Evolutionary conservation across 768 basidiomycete species (phyloP).

Genomic region (Lactarius evosmus): DNA sequence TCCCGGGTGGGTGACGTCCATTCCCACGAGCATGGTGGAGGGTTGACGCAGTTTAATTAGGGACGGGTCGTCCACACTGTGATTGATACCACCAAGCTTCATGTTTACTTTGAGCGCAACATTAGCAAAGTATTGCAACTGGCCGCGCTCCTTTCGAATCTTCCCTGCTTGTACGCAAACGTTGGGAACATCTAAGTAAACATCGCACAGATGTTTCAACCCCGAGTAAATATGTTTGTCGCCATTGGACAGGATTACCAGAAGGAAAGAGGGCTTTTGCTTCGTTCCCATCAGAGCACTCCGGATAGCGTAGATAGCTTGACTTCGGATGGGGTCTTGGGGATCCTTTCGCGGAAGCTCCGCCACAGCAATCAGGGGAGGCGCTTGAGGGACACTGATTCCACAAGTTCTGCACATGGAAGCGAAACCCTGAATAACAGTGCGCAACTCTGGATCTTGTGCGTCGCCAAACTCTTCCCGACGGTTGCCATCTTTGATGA

Average conservation of each 20-base stretch:
- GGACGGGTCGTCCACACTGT: constrained; percentile 41
- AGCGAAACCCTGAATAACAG: constrained; percentile 50
- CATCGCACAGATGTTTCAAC: constrained; percentile 51
- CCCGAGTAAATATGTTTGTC: constrained; percentile 52
- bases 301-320: constrained; percentile 48
- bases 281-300: constrained; percentile 37
- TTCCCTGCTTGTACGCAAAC: constrained; percentile 74
- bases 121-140: constrained; percentile 52
- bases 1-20: constrained; percentile 77
- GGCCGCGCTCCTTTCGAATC: constrained; percentile 62
- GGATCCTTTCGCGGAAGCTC: constrained; percentile 50
- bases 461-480: constrained; percentile 58
- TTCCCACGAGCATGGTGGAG: constrained; percentile 54
- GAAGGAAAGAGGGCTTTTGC: constrained; percentile 43
- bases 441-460: constrained; percentile 51
- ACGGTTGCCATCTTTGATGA: constrained; percentile 55
- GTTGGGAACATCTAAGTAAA: constrained; percentile 50
- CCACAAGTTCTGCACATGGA: constrained; percentile 63
- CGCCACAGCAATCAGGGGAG: constrained; percentile 42
- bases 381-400: constrained; percentile 45
- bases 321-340: constrained; percentile 51
- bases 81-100: constrained; percentile 55
- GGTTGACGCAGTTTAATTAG: constrained; percentile 38
- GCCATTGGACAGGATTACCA: constrained; percentile 47
- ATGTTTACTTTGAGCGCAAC: constrained; percentile 55